Evolutionary conservation across 176 grass and related monocot species (phyloP).

Genomic region (Ananas comosus): DNA sequence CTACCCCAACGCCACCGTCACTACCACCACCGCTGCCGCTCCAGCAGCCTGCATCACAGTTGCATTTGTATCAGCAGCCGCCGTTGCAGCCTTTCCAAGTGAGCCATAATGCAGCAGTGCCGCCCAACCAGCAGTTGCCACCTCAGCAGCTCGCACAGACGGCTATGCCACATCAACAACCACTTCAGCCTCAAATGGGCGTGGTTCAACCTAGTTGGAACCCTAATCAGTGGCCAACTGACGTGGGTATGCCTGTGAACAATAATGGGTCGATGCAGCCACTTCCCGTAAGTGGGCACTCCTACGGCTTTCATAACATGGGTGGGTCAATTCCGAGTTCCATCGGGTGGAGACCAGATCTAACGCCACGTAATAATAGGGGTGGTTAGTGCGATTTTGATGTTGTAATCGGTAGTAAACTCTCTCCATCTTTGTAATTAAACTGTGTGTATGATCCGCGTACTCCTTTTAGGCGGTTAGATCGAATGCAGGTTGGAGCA

Average conservation of each 20-base stretch:
- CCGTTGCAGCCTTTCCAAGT: neutral
- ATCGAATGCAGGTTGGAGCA: too few relatives aligned
- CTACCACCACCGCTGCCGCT: slow-evolving; percentile 19
- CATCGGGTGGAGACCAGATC: too few relatives aligned
- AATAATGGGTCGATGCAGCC: slow-evolving; percentile 17
- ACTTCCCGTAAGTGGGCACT: neutral
- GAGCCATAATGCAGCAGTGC: too few relatives aligned
- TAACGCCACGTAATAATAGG: too few relatives aligned
- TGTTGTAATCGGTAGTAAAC: too few relatives aligned
- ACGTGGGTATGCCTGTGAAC: neutral
- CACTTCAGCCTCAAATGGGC: neutral
- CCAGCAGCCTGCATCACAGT: slow-evolving; percentile 11
- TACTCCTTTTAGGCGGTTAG: too few relatives aligned
- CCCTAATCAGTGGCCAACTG: slow-evolving; percentile 26
- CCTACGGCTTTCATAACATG: neutral
- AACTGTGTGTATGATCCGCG: too few relatives aligned
- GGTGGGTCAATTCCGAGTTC: too few relatives aligned
- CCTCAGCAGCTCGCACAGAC: neutral
- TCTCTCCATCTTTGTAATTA: too few relatives aligned
- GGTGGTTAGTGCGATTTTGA: too few relatives aligned
- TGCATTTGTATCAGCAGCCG: slow-evolving; percentile 32
- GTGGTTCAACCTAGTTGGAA: slow-evolving; percentile 16
- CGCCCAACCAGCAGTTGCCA: neutral
- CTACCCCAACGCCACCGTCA: neutral
- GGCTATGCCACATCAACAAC: neutral